These are phyloP conservation scores for Gossypium davidsonii DNA, from an alignment of 441 rosid genomes.

Conservation along the genomic window DNA sequence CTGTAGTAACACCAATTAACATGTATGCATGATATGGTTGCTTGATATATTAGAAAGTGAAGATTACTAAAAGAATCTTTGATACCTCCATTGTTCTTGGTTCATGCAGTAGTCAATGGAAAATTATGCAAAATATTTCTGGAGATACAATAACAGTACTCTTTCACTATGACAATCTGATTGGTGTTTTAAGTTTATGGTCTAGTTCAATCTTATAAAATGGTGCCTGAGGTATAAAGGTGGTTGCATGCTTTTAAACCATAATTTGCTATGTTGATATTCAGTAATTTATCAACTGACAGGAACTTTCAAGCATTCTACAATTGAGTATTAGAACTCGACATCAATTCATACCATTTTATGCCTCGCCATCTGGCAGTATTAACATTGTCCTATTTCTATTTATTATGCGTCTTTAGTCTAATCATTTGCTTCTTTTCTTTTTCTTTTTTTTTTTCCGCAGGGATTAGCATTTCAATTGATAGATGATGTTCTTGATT, in stretches of 20 bases:
- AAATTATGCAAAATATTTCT: not conserved
- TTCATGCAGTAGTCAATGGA: not conserved
- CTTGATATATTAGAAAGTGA: not conserved
- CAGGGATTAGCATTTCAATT: conserved; percentile 91
- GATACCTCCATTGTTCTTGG: not conserved
- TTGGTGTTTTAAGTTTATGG: not conserved
- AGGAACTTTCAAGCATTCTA: not conserved
- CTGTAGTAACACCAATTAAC: not conserved
- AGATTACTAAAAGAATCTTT: not conserved
- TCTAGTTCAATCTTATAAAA: not conserved
- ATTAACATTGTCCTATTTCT: not conserved
- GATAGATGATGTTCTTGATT: conserved; percentile 90
- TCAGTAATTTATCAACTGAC: not conserved
- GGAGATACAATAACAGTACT: not conserved
- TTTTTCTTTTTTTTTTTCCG: not conserved
- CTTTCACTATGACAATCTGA: not conserved
- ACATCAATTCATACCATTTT: not conserved
- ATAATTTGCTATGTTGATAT: conserved; percentile 3
- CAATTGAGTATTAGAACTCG: not conserved
- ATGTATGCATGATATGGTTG: not conserved
- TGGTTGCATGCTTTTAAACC: not conserved
- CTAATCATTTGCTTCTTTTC: conserved; percentile 7
- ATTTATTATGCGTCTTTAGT: not conserved
- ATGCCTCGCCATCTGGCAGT: not conserved
- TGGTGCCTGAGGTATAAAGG: not conserved